phyloP scores from a whole-genome alignment of 1,284 basidiomycete genomes.

The Tilletia setariae region DNA sequence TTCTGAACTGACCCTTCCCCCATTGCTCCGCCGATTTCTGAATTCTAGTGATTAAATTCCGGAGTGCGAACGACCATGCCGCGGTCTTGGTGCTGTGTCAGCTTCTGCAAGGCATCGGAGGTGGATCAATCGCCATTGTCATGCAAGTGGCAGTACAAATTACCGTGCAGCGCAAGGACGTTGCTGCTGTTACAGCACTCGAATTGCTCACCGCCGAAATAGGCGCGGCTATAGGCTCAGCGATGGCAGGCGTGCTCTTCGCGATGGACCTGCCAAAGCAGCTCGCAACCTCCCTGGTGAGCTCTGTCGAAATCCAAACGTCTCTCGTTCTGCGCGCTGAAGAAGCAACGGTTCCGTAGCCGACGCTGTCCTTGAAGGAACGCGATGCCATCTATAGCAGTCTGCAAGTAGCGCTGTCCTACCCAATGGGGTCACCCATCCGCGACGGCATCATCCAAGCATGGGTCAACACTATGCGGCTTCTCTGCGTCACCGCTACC shows the following conservation, averaged over 20 bases:
- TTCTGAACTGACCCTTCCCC: no score
- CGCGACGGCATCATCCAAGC: slow-evolving; percentile 51
- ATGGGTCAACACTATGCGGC: slow-evolving; percentile 49
- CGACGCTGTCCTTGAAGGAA: slow-evolving; percentile 42
- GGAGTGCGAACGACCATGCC: slow-evolving; percentile 64
- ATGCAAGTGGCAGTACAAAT: slow-evolving; percentile 75
- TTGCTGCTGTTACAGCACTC: slow-evolving; percentile 76
- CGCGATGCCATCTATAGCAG: slow-evolving; percentile 45
- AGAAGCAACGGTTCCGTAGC: not conserved
- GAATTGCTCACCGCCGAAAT: slow-evolving; percentile 76
- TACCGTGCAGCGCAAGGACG: slow-evolving; percentile 69
- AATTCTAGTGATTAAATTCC: slow-evolving; percentile 55
- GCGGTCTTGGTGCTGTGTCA: slow-evolving; percentile 58
- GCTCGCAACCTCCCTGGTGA: slow-evolving; percentile 50
- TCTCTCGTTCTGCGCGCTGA: not conserved
- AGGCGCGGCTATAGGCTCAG: slow-evolving; percentile 69
- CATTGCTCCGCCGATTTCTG: not conserved
- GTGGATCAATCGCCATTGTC: slow-evolving; percentile 70
- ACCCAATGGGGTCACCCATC: slow-evolving; percentile 44
- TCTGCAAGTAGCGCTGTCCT: slow-evolving; percentile 50
- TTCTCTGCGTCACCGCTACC: slow-evolving; percentile 43
- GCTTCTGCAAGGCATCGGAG: slow-evolving; percentile 72
- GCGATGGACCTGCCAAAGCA: slow-evolving; percentile 63
- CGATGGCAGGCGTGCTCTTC: slow-evolving; percentile 62
- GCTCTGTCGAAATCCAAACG: not conserved